Conservation (phyloP, 305 asterid genomes). For the Ruellia speciosa region DNA sequence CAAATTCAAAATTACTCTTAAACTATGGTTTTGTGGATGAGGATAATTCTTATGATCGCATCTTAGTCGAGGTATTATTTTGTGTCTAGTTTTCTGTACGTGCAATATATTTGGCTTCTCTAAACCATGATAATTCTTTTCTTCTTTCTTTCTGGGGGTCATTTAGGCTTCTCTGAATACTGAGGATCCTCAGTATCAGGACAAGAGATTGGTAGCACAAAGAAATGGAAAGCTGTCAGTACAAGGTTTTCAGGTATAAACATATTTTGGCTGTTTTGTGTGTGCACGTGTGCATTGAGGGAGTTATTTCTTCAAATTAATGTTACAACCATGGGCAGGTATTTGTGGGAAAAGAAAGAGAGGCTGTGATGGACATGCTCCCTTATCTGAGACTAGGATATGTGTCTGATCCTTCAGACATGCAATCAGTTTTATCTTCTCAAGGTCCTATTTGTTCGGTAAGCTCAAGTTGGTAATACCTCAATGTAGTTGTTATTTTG, state of each 20-base stretch:
- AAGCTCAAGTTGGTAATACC: conserved; percentile 27
- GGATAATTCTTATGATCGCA: conserved; percentile 76
- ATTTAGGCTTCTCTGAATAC: conserved; percentile 78
- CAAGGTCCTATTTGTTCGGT: conserved; percentile 96
- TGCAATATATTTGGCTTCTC: conserved; percentile 19
- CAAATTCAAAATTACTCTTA: conserved; percentile 82
- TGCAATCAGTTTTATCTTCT: conserved; percentile 84
- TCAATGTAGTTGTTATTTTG: conserved; percentile 5
- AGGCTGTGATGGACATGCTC: conserved; percentile 88
- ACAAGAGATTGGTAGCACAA: conserved; percentile 95
- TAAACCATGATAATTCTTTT: conserved; percentile 13
- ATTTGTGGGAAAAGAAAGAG: conserved; percentile 73
- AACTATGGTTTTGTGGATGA: conserved; percentile 98
- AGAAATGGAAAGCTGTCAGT: conserved; percentile 83
- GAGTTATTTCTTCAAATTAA: conserved; percentile 17
- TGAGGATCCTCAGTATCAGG: conserved; percentile 97
- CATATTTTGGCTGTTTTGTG: background rate
- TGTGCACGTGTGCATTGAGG: background rate
- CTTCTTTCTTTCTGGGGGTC: conserved; percentile 9
- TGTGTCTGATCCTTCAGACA: conserved; percentile 85
- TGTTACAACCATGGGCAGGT: conserved; percentile 40
- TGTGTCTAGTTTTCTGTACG: conserved; percentile 18
- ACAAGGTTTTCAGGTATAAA: conserved; percentile 67
- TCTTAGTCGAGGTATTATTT: conserved; percentile 62
- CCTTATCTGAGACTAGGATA: conserved; percentile 90